These are phyloP conservation scores for Candida cerambycidarum DNA, from an alignment of 805 yeast genomes.

Conservation along the genomic window DNA sequence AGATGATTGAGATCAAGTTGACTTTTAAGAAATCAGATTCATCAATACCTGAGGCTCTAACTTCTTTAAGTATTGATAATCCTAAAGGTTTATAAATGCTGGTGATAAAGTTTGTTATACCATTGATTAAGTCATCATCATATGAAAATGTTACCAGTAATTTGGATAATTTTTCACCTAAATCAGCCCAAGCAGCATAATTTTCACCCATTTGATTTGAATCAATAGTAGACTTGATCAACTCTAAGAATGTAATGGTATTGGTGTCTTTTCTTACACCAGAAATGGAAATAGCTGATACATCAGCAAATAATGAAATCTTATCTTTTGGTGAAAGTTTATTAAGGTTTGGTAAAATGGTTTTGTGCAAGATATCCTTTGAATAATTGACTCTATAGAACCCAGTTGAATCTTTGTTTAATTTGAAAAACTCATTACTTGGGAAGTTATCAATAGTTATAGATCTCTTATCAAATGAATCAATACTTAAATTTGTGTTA, in stretches of 20 bases:
- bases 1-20: conserved; percentile 39
- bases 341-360: conserved; percentile 39
- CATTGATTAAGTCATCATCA: conserved; percentile 21
- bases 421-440: conserved; percentile 33
- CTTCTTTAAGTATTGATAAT: conserved; percentile 26
- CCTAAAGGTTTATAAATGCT: conserved; percentile 26
- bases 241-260: conserved; percentile 45
- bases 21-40: conserved; percentile 26
- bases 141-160: conserved; percentile 38
- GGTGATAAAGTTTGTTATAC: conserved; percentile 30
- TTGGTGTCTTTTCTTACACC: conserved; percentile 32
- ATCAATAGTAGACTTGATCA: conserved; percentile 33
- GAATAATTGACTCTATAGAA: conserved; percentile 56
- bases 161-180: conserved; percentile 39
- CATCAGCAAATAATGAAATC: conserved; percentile 56
- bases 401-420: conserved; percentile 52
- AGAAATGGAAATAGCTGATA: conserved; percentile 47
- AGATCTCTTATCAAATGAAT: conserved; percentile 25
- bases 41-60: conserved; percentile 17
- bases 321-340: conserved; percentile 47
- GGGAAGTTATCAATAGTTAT: conserved; percentile 24
- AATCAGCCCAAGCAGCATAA: conserved; percentile 56
- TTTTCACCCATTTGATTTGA: conserved; percentile 29
- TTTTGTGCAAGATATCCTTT: conserved; percentile 37
- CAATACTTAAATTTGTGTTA: conserved; percentile 13